These are phyloP conservation scores for Cynanchum wilfordii DNA, from an alignment of 257 asterid genomes.

Conservation along the genomic window DNA sequence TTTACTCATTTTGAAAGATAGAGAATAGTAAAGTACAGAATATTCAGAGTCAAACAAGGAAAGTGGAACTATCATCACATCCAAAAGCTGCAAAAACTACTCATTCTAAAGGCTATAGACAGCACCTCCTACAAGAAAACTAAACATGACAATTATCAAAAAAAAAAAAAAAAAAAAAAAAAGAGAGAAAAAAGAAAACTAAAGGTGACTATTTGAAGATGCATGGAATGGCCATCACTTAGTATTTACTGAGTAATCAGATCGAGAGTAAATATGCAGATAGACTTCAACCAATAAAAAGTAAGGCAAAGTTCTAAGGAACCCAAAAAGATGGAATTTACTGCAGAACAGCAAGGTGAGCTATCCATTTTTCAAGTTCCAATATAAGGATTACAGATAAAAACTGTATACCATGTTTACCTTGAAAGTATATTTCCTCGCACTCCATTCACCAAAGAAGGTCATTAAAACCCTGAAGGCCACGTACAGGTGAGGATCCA, in stretches of 20 bases:
- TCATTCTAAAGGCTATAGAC: background rate
- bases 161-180: background rate
- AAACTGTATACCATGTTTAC: background rate
- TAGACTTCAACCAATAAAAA: background rate
- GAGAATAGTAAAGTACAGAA: background rate
- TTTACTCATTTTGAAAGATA: background rate
- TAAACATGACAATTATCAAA: too few species aligned
- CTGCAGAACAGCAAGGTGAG: background rate
- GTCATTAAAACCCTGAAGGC: background rate
- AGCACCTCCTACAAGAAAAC: background rate
- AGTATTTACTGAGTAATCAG: too few species aligned
- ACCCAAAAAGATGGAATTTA: conserved; percentile 5
- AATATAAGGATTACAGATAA: background rate
- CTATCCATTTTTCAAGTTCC: too few species aligned
- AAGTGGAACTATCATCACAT: background rate
- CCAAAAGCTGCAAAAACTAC: background rate
- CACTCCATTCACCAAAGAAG: background rate
- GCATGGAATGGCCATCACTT: background rate
- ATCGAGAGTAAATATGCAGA: background rate
- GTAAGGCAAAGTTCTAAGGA: background rate
- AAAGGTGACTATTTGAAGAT: background rate
- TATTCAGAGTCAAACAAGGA: background rate
- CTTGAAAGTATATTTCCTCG: background rate
- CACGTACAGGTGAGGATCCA: background rate
- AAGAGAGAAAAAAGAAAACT: background rate